Evolutionary conservation across 2,329 filamentous ascomycete genomes (phyloP), one percentile per base, ranked within the genome.

Genomic region (Pseudogymnoascus sp.): DNA sequence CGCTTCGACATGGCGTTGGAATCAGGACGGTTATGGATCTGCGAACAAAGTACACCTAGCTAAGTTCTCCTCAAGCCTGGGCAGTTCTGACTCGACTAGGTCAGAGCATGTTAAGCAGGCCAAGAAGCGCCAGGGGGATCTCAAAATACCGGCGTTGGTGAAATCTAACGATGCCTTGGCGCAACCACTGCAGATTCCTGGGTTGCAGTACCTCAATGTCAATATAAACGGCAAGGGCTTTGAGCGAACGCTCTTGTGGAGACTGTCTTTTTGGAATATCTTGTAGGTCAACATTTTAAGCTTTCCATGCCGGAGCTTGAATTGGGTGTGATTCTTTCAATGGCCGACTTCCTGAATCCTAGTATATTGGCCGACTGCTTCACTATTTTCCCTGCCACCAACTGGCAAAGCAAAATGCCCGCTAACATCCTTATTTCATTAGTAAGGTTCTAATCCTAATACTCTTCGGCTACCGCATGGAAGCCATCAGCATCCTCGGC

Each of bases 1-100:
- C 76, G 30, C 77, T 95, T 9, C 72, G 75, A 8, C 73, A 83
- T 6, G 78, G 83, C 30, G 79, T 86, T 65, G 78, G 81, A 19
- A 81, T 95, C 64, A 82, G 79, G 65, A 89, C 84, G 2, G 81
- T 95, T 38, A 80, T 95, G 62, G 91, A 95, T 74, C 76, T 95
- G 9, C 82, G 91, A 60, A 89, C 90, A 63, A 83, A 86, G 83
- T 89, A 78, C 62, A 10, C 3, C n/a, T 48, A 41, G 30, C 23
- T 28, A 21, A 12, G 41, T 41, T 30, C 13, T 15, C 18, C 21
- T 15, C 10, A 10, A 4, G 18, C 35, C 15, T 3, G 13, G 45
- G 13, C n/a, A 28, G 4, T 8, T 19, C 9, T 30, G 13, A 45
- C 60, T 88, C 85, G 65, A 90, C 4, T 3, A 57, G 35, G 55